Evolutionary conservation across 257 asterid genomes (phyloP), one percentile per base, ranked within the genome.

Genomic region (Plantago ovata): DNA sequence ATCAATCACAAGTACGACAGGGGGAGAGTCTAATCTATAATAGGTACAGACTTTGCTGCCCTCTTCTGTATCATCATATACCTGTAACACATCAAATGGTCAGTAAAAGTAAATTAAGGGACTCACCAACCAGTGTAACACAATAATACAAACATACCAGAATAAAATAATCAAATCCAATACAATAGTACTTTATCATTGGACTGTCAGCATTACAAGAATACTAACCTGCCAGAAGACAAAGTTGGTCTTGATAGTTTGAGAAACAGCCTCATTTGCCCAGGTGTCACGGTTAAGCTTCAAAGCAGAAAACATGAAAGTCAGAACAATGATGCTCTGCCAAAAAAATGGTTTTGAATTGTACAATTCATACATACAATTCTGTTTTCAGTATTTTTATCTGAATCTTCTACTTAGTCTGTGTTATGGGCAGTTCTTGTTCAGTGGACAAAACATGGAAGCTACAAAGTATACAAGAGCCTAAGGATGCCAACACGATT

Each of bases 201-300:
- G 42, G 55, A 52, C 40, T 54, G 24, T 46, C 57, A 50, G 61
- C 32, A 71, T 44, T 50, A 74, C 22, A 50, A 40, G 16, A 71
- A 43, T 14, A 42, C 84, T 47, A 63, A 89, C 99, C 97, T 86
- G 99, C 99, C 99, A 93, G 80, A 93, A 93, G 78, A 93, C 60
- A 74, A 89, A 93, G 77, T 93, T 82, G 15, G 80, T 82, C 69
- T 81, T 93, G 73, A 93, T 86, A 65, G 99, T 93, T 66, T 89
- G 97, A 68, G 94, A 88, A 77, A 86, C 96, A 71, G 97, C 95
- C 62, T 93, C 99, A 73, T 89, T 84, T 63, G 81, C 99, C 99
- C 99, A 93, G 20, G 96, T 89, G 75, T 93, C 97, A 15, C 99
- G 96, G 72, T 93, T 93, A 48, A 93, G 96, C 99, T 92, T 71